Conservation (phyloP, 305 asterid species). For the Fraxinus sp. region DNA sequence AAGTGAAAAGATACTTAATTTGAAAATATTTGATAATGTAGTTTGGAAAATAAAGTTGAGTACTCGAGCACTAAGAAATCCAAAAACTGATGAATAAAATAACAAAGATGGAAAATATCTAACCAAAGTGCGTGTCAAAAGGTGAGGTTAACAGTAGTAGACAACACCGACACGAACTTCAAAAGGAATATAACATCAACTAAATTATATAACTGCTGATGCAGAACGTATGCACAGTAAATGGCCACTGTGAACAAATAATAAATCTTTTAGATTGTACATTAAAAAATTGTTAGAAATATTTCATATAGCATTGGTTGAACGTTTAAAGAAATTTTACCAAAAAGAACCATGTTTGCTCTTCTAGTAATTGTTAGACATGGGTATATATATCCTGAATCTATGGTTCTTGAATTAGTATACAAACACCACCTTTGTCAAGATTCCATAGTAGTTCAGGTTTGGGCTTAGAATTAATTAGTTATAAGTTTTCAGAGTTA, state of each 20-base stretch:
- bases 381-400: neutral
- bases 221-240: neutral
- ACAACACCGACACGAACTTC: neutral
- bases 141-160: neutral
- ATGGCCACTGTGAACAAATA: neutral
- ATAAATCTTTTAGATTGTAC: neutral
- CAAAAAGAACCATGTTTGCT: neutral
- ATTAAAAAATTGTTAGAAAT: neutral
- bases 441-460: neutral
- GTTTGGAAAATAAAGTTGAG: neutral
- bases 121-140: neutral
- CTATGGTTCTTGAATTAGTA: neutral
- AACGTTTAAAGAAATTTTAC: neutral
- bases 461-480: neutral
- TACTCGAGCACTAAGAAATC: neutral
- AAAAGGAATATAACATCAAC: neutral
- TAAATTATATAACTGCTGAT: neutral
- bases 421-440: neutral
- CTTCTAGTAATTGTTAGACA: neutral
- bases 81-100: neutral
- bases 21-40: neutral
- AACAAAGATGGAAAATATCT: neutral
- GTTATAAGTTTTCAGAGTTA: neutral
- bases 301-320: neutral
- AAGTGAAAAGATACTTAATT: neutral